Percentiles rank a stretch among this genome's conserved stretches.
phyloP scores from a whole-genome alignment of 441 rosid species.

The Pelargonium australe region DNA sequence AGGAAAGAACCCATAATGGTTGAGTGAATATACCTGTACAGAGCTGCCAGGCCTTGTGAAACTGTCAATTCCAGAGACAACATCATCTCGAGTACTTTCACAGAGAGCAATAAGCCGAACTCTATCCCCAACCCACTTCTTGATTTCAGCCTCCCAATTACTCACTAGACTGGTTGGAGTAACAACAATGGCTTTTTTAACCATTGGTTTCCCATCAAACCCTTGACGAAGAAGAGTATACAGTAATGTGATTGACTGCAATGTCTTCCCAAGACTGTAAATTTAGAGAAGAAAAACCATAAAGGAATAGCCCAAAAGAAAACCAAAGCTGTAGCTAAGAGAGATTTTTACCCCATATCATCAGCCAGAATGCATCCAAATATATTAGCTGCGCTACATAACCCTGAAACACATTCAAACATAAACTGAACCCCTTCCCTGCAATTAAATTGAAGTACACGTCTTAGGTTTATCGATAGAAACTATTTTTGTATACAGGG shows the following conservation, averaged over 20 bases:
- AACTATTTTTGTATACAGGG: background rate
- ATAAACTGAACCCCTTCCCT: slow-evolving; percentile 99
- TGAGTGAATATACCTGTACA: slow-evolving; percentile 56
- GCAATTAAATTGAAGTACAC: slow-evolving; percentile 25
- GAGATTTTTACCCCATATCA: slow-evolving; percentile 84
- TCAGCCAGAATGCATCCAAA: slow-evolving; percentile 96
- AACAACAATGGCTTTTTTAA: slow-evolving; percentile 81
- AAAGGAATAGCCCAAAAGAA: slow-evolving; percentile 13
- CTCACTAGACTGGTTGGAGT: slow-evolving; percentile 99
- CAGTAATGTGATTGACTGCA: slow-evolving; percentile 87
- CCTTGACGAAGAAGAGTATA: slow-evolving; percentile 90
- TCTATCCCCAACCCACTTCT: slow-evolving; percentile 92
- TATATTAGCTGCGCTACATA: slow-evolving; percentile 47
- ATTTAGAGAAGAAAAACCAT: slow-evolving; percentile 20
- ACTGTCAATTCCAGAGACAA: slow-evolving; percentile 75
- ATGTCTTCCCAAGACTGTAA: slow-evolving; percentile 92
- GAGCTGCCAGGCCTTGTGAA: slow-evolving; percentile 55
- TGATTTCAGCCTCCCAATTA: slow-evolving; percentile 97
- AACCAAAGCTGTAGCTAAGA: slow-evolving; percentile 2
- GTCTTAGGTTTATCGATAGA: background rate
- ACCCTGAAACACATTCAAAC: slow-evolving; percentile 92
- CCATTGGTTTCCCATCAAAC: slow-evolving; percentile 90
- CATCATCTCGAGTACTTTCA: slow-evolving; percentile 93
- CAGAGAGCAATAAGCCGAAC: slow-evolving; percentile 85
- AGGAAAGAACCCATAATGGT: slow-evolving; percentile 14